Evolutionary conservation across 2,329 filamentous ascomycete genomes (phyloP).

Genomic region (Fusarium sp.): DNA sequence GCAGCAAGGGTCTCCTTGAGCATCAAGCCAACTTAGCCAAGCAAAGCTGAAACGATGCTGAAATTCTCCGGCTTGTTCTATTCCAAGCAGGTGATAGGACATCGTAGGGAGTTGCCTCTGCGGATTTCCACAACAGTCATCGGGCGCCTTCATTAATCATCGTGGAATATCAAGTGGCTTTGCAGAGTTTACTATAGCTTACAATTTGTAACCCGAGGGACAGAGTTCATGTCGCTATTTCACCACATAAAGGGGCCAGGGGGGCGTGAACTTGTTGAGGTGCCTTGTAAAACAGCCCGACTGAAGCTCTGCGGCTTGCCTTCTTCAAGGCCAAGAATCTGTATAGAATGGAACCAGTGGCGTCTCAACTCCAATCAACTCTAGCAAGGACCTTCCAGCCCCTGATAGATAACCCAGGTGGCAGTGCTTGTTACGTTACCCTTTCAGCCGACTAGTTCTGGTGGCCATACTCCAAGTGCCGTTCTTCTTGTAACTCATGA

Average conservation of each 20-base stretch:
- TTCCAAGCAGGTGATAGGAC: background rate
- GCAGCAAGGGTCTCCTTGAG: constrained; percentile 31
- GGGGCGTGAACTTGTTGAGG: no score
- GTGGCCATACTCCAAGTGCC: background rate
- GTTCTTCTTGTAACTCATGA: background rate
- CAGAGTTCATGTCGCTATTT: no score
- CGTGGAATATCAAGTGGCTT: no score
- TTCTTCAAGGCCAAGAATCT: background rate
- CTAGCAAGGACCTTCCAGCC: background rate
- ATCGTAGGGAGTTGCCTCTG: background rate
- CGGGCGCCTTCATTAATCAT: no score
- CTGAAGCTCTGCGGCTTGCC: no score
- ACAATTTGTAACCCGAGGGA: no score
- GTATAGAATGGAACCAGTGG: background rate
- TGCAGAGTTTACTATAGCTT: no score
- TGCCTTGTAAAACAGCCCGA: no score
- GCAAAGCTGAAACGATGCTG: constrained; percentile 5
- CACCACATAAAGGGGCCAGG: no score
- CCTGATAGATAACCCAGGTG: background rate
- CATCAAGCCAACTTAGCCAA: constrained; percentile 15
- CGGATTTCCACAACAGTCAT: no score
- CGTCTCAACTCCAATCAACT: background rate
- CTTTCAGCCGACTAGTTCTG: background rate
- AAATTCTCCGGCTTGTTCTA: constrained; percentile 1
- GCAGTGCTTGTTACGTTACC: constrained; percentile 11